Percentiles rank a stretch among this genome's conserved stretches.
phyloP scores from a whole-genome alignment of 805 yeast genomes.

The Torulaspora microellipsoides region DNA sequence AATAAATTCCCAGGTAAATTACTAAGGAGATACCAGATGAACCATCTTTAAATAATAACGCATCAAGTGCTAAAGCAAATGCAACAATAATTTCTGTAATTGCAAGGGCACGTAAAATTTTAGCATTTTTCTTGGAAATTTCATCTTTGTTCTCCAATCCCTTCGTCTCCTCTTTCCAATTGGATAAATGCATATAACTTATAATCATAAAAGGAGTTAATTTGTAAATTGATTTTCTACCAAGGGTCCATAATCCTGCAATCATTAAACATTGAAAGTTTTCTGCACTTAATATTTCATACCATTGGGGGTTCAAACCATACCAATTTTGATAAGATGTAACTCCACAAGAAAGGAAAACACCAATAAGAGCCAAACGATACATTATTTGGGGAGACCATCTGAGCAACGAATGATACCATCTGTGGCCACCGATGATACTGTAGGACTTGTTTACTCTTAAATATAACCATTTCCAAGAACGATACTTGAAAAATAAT shows the following conservation, averaged over 20 bases:
- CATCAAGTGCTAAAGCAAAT: constrained; percentile 51
- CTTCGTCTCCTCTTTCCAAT: constrained; percentile 19
- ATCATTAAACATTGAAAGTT: constrained; percentile 67
- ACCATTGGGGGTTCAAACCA: constrained; percentile 54
- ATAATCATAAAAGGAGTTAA: constrained; percentile 55
- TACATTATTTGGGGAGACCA: constrained; percentile 50
- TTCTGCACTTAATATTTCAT: constrained; percentile 62
- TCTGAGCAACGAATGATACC: constrained; percentile 22
- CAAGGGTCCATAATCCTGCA: constrained; percentile 58
- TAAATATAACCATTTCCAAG: constrained; percentile 34
- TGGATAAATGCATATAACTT: constrained; percentile 53
- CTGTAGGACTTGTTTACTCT: constrained; percentile 22
- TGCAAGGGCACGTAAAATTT: constrained; percentile 41
- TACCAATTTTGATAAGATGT: constrained; percentile 59
- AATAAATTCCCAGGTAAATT: constrained; percentile 54
- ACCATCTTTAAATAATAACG: constrained; percentile 54
- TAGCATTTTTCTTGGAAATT: constrained; percentile 15
- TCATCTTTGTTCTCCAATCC: constrained; percentile 11
- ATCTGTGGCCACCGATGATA: constrained; percentile 17
- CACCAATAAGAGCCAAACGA: constrained; percentile 53
- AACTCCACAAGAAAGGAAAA: constrained; percentile 46
- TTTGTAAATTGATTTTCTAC: constrained; percentile 63
- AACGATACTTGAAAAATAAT: constrained; percentile 30
- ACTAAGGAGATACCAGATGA: constrained; percentile 66
- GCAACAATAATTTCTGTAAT: constrained; percentile 57